These are phyloP conservation scores for Colletotrichum navitas DNA, from an alignment of 2,329 filamentous ascomycete species.

Conservation along the genomic window DNA sequence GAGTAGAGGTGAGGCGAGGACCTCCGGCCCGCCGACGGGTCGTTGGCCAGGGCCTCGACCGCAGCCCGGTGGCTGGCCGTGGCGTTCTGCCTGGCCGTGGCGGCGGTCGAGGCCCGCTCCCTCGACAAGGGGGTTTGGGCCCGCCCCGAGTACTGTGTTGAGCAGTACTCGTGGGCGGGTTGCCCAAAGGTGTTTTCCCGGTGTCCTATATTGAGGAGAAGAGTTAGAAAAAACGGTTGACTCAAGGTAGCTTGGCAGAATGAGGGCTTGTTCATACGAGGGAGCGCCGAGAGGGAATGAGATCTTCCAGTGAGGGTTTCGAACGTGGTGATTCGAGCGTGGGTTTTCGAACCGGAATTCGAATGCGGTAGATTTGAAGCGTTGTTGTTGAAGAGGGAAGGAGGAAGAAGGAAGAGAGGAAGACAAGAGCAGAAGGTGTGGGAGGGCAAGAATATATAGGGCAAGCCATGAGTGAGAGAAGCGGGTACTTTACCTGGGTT, in stretches of 20 bases:
- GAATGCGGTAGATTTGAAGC: neutral
- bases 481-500: slow-evolving; percentile 23
- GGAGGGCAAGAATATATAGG: neutral
- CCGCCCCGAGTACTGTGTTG: slow-evolving; percentile 18
- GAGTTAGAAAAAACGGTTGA: slow-evolving; percentile 8
- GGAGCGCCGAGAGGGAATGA: neutral
- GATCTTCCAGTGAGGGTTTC: neutral
- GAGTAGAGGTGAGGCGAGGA: slow-evolving; percentile 27
- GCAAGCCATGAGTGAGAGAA: neutral
- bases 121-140: slow-evolving; percentile 2
- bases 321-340: neutral
- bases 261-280: neutral
- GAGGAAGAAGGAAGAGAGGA: neutral
- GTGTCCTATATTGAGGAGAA: slow-evolving; percentile 1
- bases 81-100: slow-evolving; percentile 8
- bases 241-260: neutral
- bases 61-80: slow-evolving; percentile 13
- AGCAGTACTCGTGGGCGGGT: slow-evolving; percentile 20
- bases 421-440: no score
- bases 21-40: slow-evolving; percentile 20
- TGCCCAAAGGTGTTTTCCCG: neutral
- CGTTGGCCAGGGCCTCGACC: slow-evolving; percentile 22
- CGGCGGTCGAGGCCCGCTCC: slow-evolving; percentile 11
- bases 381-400: neutral
- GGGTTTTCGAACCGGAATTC: slow-evolving; percentile 1